Conservation (phyloP, 306 rosid genomes). For the Elaeagnus macrophylla region DNA sequence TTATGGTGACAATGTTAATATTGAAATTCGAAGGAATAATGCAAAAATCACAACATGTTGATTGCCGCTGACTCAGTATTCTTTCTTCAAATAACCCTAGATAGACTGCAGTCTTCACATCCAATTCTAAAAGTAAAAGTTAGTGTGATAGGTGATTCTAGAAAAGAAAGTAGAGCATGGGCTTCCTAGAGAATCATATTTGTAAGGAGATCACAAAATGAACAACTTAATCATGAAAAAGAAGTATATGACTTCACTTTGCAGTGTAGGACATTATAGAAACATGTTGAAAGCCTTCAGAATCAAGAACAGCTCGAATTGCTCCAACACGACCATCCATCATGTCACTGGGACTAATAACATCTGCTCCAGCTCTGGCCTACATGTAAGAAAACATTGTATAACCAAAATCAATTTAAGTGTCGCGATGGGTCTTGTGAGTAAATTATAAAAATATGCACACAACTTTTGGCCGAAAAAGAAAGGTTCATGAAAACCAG, state of each 20-base stretch:
- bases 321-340: slow-evolving; percentile 99
- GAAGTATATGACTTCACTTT: slow-evolving; percentile 38
- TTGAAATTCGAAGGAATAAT: no score
- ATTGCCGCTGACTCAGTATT: background rate
- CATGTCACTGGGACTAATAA: slow-evolving; percentile 98
- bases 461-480: no score
- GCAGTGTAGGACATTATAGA: slow-evolving; percentile 93
- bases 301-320: slow-evolving; percentile 78
- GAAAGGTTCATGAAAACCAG: no score
- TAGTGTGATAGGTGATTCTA: background rate
- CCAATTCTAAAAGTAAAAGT: background rate
- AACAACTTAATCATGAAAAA: no score
- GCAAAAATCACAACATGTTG: background rate
- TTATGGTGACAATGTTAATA: no score
- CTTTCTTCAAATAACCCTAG: background rate
- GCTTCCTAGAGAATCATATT: background rate
- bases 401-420: slow-evolving; percentile 2
- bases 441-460: no score
- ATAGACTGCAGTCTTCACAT: background rate
- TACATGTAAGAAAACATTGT: slow-evolving; percentile 19
- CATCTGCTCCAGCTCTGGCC: slow-evolving; percentile 98
- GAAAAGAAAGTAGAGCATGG: background rate
- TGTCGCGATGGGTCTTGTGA: no score
- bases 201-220: no score
- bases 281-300: slow-evolving; percentile 91